Evolutionary conservation across 2,329 filamentous ascomycete species (phyloP).

Genomic region (Apiospora hydei): DNA sequence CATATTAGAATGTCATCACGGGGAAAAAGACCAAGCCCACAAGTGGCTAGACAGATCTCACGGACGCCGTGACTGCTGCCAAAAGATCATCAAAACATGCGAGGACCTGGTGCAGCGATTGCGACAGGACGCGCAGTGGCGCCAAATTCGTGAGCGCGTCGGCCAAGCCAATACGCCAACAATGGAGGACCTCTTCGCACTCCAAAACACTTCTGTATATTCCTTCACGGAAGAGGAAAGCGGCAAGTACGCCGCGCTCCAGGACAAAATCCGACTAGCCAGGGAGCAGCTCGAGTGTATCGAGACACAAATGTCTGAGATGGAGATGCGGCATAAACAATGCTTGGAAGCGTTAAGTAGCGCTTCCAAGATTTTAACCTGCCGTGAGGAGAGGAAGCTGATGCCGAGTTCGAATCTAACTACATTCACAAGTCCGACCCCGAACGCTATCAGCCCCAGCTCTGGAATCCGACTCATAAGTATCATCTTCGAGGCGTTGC

Average conservation of each 20-base stretch:
- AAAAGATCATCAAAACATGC: constrained; percentile 34
- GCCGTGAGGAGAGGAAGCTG: constrained; percentile 40
- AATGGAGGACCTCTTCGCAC: constrained; percentile 42
- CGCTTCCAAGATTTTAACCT: constrained; percentile 41
- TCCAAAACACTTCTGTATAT: constrained; percentile 50
- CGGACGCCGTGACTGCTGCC: constrained; percentile 36
- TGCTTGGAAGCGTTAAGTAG: constrained; percentile 33
- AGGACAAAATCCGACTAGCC: constrained; percentile 44
- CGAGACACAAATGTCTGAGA: constrained; percentile 40
- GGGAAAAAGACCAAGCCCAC: constrained; percentile 33
- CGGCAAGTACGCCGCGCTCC: constrained; percentile 39
- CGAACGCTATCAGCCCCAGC: constrained; percentile 40
- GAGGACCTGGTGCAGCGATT: constrained; percentile 36
- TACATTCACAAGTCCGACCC: constrained; percentile 38
- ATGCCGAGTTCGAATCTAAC: constrained; percentile 33
- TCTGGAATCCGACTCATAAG: constrained; percentile 49
- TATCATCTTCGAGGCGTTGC: constrained; percentile 61
- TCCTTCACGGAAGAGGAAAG: constrained; percentile 44
- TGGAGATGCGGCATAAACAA: constrained; percentile 30
- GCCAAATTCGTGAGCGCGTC: constrained; percentile 34
- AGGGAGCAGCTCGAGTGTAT: constrained; percentile 44
- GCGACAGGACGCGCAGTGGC: constrained; percentile 39
- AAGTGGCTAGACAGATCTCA: constrained; percentile 34
- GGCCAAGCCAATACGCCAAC: constrained; percentile 32
- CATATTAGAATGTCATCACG: constrained; percentile 34